Evolutionary conservation across 257 asterid species (phyloP), one percentile per base, ranked within the genome.

Genomic region (Nicotiana tabacum): DNA sequence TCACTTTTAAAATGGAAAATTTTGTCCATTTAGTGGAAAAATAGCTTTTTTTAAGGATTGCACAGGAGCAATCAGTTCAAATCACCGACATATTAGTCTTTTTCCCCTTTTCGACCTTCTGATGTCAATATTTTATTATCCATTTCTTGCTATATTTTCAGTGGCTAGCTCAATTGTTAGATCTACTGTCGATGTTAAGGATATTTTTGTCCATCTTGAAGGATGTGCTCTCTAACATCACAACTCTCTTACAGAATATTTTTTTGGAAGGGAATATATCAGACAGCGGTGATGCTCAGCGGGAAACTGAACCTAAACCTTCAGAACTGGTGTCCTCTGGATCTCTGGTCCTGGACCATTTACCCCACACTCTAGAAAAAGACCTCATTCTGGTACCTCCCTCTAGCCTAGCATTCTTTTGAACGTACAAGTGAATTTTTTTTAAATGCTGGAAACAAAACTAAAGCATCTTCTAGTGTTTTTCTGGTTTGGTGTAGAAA

Each of bases 331-430:
- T 83, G 74, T 83, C 88, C 66, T 85, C 90, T 11, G 87, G 88
- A 83, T 86, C 90, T 58, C 76, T 82, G 62, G 77, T 60, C 86
- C 87, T 82, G 62, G 85, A 85, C 72, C 95, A 90, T 68, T 85
- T 88, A 83, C 83, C 89, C 82, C 92, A 90, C 87, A 85, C 89
- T 56, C 85, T 87, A 84, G 87, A 90, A 89, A 90, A 80, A 84
- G 99, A 96, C 88, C 85, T 96, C 84, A 87, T 94, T 82, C 85
- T 96, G 98, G 99, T 95, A 86, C 87, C 84, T 65, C 53, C 85
- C 83, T 87, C 57, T 39, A 76, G 43, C 29, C 62, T 76, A 27
- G 43, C 80, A 76, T 76, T 51, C 43, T 76, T 51, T 76, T 51
- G 64, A 15, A 27, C 29, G 43, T 76, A 51, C 43, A 76, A 12